Conservation (phyloP, 176 grass and related monocot genomes). For the Triticum timopheevii region DNA sequence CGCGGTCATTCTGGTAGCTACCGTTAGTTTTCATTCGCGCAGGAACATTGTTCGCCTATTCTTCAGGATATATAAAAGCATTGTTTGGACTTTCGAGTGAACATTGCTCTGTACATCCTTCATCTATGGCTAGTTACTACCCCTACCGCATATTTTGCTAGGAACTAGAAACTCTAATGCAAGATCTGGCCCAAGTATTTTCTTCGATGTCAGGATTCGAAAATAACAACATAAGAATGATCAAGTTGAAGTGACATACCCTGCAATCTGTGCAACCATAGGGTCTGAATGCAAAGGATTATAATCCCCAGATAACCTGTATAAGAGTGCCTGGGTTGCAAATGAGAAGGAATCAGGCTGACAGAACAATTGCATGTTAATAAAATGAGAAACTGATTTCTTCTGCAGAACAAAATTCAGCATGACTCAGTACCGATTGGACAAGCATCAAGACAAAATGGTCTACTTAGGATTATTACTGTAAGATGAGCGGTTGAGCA, state of each 20-base stretch:
- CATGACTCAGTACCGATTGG: neutral
- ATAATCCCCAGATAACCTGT: conserved; percentile 90
- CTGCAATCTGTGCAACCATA: conserved; percentile 69
- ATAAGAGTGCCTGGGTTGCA: conserved; percentile 66
- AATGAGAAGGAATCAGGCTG: conserved; percentile 1
- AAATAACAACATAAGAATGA: conserved; percentile 1
- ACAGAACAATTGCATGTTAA: conserved; percentile 13
- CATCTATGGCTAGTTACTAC: neutral
- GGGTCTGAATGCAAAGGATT: conserved; percentile 98
- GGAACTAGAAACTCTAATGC: neutral
- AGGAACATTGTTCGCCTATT: neutral
- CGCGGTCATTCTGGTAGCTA: neutral
- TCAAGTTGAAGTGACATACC: conserved; percentile 47
- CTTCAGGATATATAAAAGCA: neutral
- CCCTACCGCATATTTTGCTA: neutral
- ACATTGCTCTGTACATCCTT: neutral
- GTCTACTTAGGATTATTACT: neutral
- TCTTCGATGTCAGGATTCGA: neutral
- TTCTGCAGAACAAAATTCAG: neutral
- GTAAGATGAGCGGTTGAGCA: conserved; percentile 18
- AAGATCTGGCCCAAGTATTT: neutral
- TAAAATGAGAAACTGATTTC: neutral
- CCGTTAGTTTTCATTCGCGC: neutral
- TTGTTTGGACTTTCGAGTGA: neutral
- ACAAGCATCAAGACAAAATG: neutral